Evolutionary conservation across 331 rosid species (phyloP).

Genomic region (Acacia pycnantha): DNA sequence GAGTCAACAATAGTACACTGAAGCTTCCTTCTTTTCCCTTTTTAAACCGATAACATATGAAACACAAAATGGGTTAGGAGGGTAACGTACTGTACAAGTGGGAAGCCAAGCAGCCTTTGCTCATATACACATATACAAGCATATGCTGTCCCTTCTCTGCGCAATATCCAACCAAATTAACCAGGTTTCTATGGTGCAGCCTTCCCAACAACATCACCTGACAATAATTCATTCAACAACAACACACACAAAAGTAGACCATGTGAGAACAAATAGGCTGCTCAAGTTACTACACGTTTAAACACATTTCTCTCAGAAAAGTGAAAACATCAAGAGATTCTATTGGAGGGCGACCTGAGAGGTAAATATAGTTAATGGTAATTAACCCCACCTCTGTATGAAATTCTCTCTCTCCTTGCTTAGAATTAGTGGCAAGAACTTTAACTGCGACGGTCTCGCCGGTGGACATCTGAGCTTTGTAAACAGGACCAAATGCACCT

Average conservation of each 20-base stretch:
- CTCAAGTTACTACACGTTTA: background rate
- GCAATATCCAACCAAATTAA: constrained; percentile 90
- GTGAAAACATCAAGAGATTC: background rate
- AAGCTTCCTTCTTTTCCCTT: background rate
- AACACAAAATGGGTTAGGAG: background rate
- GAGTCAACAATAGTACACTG: background rate
- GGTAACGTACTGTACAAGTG: constrained; percentile 82
- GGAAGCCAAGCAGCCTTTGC: constrained; percentile 91
- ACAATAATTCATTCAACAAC: background rate
- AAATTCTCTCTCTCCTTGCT: constrained; percentile 97
- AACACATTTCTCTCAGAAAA: background rate
- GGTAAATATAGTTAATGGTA: background rate
- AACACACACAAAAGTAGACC: background rate
- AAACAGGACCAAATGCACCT: constrained; percentile 98
- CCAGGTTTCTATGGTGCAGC: constrained; percentile 93
- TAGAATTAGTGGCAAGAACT: constrained; percentile 93
- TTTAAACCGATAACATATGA: background rate
- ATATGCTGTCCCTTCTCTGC: constrained; percentile 91
- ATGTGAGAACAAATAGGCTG: background rate
- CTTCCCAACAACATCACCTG: constrained; percentile 97
- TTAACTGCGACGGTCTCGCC: constrained; percentile 96
- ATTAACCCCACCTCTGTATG: constrained; percentile 74
- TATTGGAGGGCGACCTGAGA: background rate
- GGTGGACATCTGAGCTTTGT: constrained; percentile 93
- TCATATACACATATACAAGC: constrained; percentile 91